These are phyloP conservation scores for Candida fluviatilis DNA, from an alignment of 805 yeast species.

Conservation along the genomic window DNA sequence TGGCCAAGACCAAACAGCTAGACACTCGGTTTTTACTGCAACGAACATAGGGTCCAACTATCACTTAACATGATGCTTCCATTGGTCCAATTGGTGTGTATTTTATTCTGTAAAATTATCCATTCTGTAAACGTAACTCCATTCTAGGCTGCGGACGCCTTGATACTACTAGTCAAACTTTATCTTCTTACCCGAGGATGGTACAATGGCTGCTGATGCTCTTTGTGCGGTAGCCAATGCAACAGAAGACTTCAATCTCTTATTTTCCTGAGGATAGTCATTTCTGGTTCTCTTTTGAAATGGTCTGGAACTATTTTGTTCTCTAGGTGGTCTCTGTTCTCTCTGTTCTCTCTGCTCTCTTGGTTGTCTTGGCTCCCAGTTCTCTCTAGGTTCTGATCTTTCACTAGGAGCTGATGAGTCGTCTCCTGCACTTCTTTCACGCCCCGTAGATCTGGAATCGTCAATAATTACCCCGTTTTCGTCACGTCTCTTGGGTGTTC, in stretches of 20 bases:
- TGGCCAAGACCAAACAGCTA: too few relatives aligned
- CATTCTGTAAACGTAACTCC: too few relatives aligned
- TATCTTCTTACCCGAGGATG: slow-evolving; percentile 84
- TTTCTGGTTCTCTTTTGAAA: slow-evolving; percentile 4
- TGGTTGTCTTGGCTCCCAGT: slow-evolving; percentile 4
- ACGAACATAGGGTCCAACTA: too few relatives aligned
- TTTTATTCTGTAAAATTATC: too few relatives aligned
- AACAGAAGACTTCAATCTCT: slow-evolving; percentile 68
- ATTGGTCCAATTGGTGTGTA: too few relatives aligned
- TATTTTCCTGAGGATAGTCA: slow-evolving; percentile 21
- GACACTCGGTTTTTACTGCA: too few relatives aligned
- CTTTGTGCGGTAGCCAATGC: slow-evolving; percentile 88
- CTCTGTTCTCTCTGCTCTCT: slow-evolving; percentile 7
- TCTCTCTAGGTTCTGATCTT: slow-evolving; percentile 3
- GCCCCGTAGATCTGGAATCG: neutral
- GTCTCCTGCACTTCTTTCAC: slow-evolving; percentile 1
- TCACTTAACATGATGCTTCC: too few relatives aligned
- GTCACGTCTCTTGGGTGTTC: slow-evolving; percentile 43
- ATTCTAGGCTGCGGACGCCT: too few relatives aligned
- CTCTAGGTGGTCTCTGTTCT: slow-evolving; percentile 6
- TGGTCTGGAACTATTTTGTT: slow-evolving; percentile 15
- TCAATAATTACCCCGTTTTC: slow-evolving; percentile 19
- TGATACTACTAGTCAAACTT: slow-evolving; percentile 62
- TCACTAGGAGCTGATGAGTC: slow-evolving; percentile 2
- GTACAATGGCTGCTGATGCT: slow-evolving; percentile 83